A percentile compares a stretch with the other conserved stretches of the same genome.
phyloP scores from a whole-genome alignment of 2,329 filamentous ascomycete species.

The Colletotrichum gloeosporioides region DNA sequence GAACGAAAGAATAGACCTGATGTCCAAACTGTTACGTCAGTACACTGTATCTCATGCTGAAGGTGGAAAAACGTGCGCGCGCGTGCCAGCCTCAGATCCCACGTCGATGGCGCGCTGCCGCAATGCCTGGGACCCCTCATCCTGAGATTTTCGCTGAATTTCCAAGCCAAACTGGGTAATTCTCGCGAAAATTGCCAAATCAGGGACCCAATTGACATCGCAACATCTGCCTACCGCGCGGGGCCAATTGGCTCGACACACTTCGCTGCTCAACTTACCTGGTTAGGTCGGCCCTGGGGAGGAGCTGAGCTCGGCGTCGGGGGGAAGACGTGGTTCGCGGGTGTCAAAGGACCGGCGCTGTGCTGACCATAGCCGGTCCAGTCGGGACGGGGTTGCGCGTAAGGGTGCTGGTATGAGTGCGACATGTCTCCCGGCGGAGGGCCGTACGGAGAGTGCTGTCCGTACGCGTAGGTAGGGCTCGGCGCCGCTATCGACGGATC shows the following conservation, averaged over 20 bases:
- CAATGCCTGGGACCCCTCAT: background rate
- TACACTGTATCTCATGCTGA: background rate
- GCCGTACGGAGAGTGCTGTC: slow-evolving; percentile 86
- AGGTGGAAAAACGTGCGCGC: background rate
- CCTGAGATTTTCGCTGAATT: background rate
- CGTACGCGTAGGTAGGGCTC: slow-evolving; percentile 87
- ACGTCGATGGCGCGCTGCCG: too few species aligned
- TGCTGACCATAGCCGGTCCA: slow-evolving; percentile 72
- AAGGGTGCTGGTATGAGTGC: slow-evolving; percentile 74
- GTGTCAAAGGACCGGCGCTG: slow-evolving; percentile 52
- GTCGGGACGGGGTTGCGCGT: slow-evolving; percentile 74
- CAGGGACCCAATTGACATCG: background rate
- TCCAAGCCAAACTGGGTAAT: background rate
- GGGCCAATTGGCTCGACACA: background rate
- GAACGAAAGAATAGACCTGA: slow-evolving; percentile 96
- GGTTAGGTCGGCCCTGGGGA: slow-evolving; percentile 60
- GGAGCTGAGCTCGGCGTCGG: slow-evolving; percentile 61
- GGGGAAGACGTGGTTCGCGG: slow-evolving; percentile 59
- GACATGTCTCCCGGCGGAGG: slow-evolving; percentile 85
- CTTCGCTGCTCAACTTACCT: slow-evolving; percentile 54
- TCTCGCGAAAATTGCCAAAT: background rate
- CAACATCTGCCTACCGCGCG: background rate
- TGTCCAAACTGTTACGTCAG: slow-evolving; percentile 25
- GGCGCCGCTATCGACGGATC: slow-evolving; percentile 96
- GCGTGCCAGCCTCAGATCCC: background rate